A percentile compares a stretch with the other conserved stretches of the same genome.
phyloP scores from a whole-genome alignment of 306 rosid species.

The Argentina anserina region DNA sequence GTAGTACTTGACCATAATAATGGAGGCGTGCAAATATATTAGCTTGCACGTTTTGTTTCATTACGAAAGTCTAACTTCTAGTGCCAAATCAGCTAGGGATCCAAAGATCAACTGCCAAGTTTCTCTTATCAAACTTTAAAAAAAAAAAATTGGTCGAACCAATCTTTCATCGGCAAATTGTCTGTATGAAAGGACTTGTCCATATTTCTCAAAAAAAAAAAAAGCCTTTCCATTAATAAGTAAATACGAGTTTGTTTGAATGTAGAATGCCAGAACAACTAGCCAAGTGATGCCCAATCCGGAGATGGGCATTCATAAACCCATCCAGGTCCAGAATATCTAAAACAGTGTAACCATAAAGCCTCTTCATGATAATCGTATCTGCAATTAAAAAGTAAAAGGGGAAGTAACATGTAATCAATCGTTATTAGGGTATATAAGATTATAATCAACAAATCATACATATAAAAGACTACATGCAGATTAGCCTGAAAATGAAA shows the following conservation, averaged over 20 bases:
- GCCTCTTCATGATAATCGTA: conserved; percentile 66
- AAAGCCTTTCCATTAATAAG: too few relatives aligned
- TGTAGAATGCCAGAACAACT: conserved; percentile 6
- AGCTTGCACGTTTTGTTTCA: background rate
- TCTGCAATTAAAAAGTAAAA: conserved; percentile 34
- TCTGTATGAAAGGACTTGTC: too few relatives aligned
- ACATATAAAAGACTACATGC: background rate
- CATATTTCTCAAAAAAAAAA: background rate
- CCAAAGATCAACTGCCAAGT: background rate
- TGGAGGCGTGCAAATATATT: background rate
- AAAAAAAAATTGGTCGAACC: background rate
- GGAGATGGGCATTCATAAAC: conserved; percentile 75
- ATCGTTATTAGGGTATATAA: background rate
- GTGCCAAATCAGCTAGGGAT: background rate
- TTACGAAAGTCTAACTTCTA: background rate
- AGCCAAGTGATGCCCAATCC: conserved; percentile 61
- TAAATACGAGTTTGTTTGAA: background rate
- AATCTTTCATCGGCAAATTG: background rate
- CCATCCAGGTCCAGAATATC: conserved; percentile 85
- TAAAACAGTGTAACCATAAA: conserved; percentile 72
- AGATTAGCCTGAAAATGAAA: background rate
- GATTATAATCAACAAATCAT: too few relatives aligned
- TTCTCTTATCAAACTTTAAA: too few relatives aligned
- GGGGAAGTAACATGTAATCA: background rate
- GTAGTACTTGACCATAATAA: background rate